Conservation (phyloP, 148 eudicot genomes). For the Chenopodium berlandieri region DNA sequence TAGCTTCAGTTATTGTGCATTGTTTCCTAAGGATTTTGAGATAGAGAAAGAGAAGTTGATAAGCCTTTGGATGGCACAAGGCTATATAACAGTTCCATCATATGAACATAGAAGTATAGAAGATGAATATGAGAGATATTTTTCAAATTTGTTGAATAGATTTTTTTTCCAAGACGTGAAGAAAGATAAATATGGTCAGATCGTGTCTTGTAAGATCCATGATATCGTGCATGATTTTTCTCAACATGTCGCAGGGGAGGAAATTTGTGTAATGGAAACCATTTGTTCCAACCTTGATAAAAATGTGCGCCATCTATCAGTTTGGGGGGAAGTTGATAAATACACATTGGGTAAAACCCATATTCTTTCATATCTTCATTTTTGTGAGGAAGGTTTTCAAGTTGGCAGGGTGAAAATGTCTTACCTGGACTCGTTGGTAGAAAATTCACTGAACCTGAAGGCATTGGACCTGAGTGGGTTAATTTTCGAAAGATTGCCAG, state of each 20-base stretch:
- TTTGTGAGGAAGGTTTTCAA: background rate
- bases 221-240: background rate
- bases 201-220: background rate
- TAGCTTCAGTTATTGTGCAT: background rate
- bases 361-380: background rate
- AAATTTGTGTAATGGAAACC: background rate
- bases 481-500: background rate
- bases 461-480: background rate
- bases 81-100: background rate
- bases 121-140: background rate
- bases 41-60: background rate
- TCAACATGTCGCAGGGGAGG: background rate
- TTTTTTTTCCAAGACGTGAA: background rate
- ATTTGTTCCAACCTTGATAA: background rate
- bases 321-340: background rate
- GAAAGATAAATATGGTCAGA: background rate
- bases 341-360: background rate
- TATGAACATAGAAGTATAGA: background rate
- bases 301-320: background rate
- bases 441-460: background rate
- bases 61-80: constrained; percentile 3
- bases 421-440: background rate
- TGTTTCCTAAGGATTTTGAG: background rate
- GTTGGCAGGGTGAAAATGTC: background rate
- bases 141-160: background rate